Evolutionary conservation across 2,329 filamentous ascomycete species (phyloP).

Genomic region (Penicillium sp.): DNA sequence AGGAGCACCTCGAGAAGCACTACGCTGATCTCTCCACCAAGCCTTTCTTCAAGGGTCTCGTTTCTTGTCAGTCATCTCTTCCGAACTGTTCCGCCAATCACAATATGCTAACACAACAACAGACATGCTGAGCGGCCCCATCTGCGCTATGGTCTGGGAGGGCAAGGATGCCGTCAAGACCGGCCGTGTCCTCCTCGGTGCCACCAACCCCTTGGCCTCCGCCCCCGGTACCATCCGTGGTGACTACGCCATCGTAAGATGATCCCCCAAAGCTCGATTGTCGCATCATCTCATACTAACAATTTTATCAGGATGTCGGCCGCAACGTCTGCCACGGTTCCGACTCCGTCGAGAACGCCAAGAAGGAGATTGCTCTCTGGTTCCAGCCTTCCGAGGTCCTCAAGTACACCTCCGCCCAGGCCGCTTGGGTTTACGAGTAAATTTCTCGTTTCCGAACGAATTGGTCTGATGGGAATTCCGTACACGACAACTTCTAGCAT

Average conservation of each 20-base stretch:
- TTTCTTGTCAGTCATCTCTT: constrained; percentile 68
- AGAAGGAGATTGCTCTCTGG: constrained; percentile 99
- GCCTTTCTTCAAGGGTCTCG: constrained; percentile 94
- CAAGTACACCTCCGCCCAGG: constrained; percentile 78
- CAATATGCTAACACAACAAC: constrained; percentile 21
- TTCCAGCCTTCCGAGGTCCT: constrained; percentile 87
- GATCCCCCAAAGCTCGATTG: not conserved
- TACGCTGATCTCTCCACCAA: constrained; percentile 90
- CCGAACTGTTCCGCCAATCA: not conserved
- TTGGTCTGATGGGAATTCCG: constrained; percentile 16
- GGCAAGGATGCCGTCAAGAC: constrained; percentile 99
- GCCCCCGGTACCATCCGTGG: constrained; percentile 97
- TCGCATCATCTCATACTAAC: constrained; percentile 10
- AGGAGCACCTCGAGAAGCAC: constrained; percentile 98
- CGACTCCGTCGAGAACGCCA: constrained; percentile 95
- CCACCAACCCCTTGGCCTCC: constrained; percentile 96
- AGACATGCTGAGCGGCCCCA: constrained; percentile 98
- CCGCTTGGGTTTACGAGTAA: constrained; percentile 94
- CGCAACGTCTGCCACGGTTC: constrained; percentile 99
- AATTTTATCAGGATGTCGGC: constrained; percentile 64
- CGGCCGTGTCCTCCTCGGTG: constrained; percentile 90
- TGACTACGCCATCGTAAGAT: constrained; percentile 72
- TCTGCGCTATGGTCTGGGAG: constrained; percentile 99
- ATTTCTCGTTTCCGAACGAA: constrained; percentile 27
- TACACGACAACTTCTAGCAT: constrained; percentile 16